Evolutionary conservation across 1,284 basidiomycete species (phyloP).

Genomic region (Agaricales sp.): DNA sequence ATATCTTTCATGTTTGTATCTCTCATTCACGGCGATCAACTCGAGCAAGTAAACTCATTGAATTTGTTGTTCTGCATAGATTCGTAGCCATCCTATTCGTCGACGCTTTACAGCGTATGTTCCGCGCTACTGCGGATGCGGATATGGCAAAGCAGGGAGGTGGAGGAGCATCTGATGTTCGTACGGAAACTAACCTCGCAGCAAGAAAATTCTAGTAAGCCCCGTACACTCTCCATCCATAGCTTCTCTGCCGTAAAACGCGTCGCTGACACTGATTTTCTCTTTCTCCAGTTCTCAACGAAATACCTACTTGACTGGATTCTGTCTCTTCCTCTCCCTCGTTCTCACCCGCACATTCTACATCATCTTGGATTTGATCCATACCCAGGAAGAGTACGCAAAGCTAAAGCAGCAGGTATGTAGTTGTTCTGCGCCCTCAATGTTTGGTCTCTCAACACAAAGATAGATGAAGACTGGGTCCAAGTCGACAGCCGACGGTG

Average conservation of each 20-base stretch:
- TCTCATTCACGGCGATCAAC: constrained; percentile 2
- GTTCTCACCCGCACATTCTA: constrained; percentile 89
- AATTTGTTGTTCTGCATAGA: constrained; percentile 26
- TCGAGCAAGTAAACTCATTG: not conserved
- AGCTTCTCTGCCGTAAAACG: not conserved
- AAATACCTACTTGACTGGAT: constrained; percentile 86
- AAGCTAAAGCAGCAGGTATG: constrained; percentile 67
- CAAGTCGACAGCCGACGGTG: constrained; percentile 32
- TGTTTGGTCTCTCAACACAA: constrained; percentile 26
- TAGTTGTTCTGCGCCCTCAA: not conserved
- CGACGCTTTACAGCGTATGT: constrained; percentile 93
- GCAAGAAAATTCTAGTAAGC: constrained; percentile 90
- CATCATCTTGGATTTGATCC: constrained; percentile 85
- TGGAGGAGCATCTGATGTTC: constrained; percentile 48
- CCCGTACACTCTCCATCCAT: not conserved
- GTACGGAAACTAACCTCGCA: constrained; percentile 77
- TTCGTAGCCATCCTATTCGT: constrained; percentile 81
- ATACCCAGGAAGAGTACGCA: constrained; percentile 81
- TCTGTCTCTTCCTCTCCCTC: constrained; percentile 89
- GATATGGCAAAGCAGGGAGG: constrained; percentile 59
- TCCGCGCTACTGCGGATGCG: constrained; percentile 70
- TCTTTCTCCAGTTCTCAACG: constrained; percentile 52
- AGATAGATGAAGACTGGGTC: constrained; percentile 15
- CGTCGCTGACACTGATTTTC: constrained; percentile 5
- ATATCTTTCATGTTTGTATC: constrained; percentile 84